Percentiles rank a stretch among this genome's conserved stretches.
Conservation (phyloP, 2,329 filamentous ascomycete genomes). For the Botrytis fragariae region DNA sequence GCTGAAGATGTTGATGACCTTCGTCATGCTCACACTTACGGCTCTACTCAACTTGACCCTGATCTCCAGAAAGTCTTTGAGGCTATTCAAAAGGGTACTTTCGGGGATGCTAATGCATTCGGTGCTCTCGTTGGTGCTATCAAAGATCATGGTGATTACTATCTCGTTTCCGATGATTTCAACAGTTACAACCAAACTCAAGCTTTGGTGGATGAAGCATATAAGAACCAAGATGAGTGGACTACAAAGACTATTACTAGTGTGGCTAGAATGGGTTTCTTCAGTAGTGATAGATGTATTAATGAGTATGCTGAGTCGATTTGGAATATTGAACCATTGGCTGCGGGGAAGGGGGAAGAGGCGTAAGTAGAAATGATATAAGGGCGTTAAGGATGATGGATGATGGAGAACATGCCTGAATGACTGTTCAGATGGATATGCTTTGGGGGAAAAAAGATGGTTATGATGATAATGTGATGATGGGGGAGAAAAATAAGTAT, state of each 20-base stretch:
- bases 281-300: constrained; percentile 91
- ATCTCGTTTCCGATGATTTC: constrained; percentile 97
- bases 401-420: not conserved
- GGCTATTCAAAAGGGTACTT: constrained; percentile 73
- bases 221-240: constrained; percentile 91
- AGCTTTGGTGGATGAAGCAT: constrained; percentile 84
- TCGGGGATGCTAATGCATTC: constrained; percentile 78
- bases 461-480: not conserved
- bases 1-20: constrained; percentile 96
- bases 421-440: not conserved
- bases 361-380: not conserved
- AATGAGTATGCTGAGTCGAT: constrained; percentile 96
- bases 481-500: not conserved
- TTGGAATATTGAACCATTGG: constrained; percentile 88
- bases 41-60: constrained; percentile 72
- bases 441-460: not conserved
- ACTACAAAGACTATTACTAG: constrained; percentile 83
- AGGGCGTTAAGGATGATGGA: not conserved
- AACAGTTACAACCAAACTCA: constrained; percentile 92
- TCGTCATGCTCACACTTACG: constrained; percentile 85
- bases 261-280: constrained; percentile 95
- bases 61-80: constrained; percentile 79
- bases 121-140: constrained; percentile 81
- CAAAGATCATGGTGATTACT: constrained; percentile 92
- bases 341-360: not conserved